Evolutionary conservation across 108 stramenopile species (phyloP).

Genomic region (Aurantiochytrium sp.): DNA sequence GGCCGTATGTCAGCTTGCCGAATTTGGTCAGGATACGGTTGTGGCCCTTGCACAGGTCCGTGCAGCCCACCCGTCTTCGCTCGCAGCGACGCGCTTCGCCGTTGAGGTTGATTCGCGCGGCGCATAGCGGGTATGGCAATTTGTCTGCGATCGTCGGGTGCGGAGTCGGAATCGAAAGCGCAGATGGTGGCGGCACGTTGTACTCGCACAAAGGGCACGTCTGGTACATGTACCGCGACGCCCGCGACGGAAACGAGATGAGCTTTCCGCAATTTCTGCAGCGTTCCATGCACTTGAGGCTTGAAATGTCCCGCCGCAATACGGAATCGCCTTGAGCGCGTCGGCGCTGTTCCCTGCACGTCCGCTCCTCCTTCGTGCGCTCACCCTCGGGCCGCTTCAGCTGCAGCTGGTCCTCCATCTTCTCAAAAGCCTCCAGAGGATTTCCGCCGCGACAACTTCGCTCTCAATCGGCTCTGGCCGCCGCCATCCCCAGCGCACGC

Average conservation of each 20-base stretch:
- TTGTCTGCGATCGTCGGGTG: not conserved
- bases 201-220: not conserved
- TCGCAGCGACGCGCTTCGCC: constrained; percentile 3
- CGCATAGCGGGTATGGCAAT: not conserved
- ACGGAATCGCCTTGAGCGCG: not conserved
- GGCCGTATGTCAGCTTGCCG: constrained; percentile 15
- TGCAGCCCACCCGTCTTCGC: not conserved
- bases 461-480: too few relatives aligned
- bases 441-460: too few relatives aligned
- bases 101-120: not conserved
- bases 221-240: not conserved
- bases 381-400: too few relatives aligned
- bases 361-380: not conserved
- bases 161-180: not conserved
- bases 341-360: not conserved
- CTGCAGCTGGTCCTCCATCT: too few relatives aligned
- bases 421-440: too few relatives aligned
- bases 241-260: not conserved
- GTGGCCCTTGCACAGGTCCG: not conserved
- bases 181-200: not conserved
- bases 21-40: not conserved
- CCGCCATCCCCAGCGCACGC: too few relatives aligned
- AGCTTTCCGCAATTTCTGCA: not conserved
- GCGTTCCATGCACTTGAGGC: not conserved
- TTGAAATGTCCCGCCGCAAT: not conserved